Conservation (phyloP, 1,284 basidiomycete species). For the Fomitopsis schrenkii region DNA sequence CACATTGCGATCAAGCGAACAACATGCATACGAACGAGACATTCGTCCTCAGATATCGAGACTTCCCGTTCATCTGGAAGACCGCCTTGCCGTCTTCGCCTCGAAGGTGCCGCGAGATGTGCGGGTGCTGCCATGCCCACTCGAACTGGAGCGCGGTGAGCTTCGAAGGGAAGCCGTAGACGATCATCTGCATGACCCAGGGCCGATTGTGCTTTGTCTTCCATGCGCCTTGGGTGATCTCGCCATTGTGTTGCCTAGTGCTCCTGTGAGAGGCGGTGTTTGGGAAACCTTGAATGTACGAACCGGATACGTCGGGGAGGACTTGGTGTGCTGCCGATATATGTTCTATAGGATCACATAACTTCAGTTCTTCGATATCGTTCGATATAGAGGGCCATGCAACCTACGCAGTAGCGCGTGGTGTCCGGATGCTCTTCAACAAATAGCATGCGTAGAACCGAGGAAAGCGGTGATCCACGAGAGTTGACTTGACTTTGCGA, state of each 20-base stretch:
- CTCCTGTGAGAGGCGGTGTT: neutral
- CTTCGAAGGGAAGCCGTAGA: constrained; percentile 85
- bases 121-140: constrained; percentile 88
- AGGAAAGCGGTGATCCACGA: constrained; percentile 60
- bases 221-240: constrained; percentile 70
- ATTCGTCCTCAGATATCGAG: constrained; percentile 37
- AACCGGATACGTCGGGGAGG: constrained; percentile 71
- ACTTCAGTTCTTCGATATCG: neutral
- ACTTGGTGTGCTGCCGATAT: constrained; percentile 83
- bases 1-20: neutral
- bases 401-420: constrained; percentile 55
- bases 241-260: constrained; percentile 80
- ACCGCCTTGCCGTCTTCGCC: constrained; percentile 35
- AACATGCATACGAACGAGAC: constrained; percentile 38
- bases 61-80: constrained; percentile 29
- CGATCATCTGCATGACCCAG: constrained; percentile 90
- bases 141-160: constrained; percentile 85
- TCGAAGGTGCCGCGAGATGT: constrained; percentile 54
- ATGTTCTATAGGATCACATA: constrained; percentile 38
- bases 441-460: constrained; percentile 89
- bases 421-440: constrained; percentile 62
- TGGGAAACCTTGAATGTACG: neutral
- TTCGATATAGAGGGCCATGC: neutral
- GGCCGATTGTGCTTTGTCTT: constrained; percentile 72
- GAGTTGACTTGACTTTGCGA: constrained; percentile 30